These are phyloP conservation scores for Tricholoma hemisulphureum DNA, from an alignment of 768 basidiomycete species.

Conservation along the genomic window DNA sequence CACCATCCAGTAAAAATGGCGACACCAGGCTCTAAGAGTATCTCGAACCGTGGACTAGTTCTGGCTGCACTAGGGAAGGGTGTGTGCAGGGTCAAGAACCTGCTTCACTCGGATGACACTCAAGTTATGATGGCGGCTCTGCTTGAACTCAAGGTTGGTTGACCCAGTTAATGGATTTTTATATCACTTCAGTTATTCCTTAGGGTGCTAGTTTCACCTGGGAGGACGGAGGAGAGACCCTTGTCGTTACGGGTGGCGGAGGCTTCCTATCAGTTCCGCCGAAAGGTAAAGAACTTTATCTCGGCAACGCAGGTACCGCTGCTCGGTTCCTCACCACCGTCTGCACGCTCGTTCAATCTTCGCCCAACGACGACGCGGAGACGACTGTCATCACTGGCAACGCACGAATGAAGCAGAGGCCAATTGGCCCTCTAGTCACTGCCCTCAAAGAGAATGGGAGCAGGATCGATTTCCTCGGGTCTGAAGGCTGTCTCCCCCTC, in stretches of 20 bases:
- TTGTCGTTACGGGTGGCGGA: constrained; percentile 85
- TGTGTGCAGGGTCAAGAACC: constrained; percentile 82
- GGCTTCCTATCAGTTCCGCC: constrained; percentile 77
- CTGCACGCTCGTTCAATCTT: constrained; percentile 76
- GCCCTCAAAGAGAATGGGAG: constrained; percentile 83
- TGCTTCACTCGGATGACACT: constrained; percentile 96
- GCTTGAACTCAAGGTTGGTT: constrained; percentile 73
- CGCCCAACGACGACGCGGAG: constrained; percentile 36
- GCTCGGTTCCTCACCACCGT: constrained; percentile 97
- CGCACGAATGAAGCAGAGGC: constrained; percentile 97
- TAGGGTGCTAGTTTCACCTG: constrained; percentile 91
- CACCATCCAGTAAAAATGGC: constrained; percentile 68
- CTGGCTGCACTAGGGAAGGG: constrained; percentile 90
- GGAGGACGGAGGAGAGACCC: constrained; percentile 95
- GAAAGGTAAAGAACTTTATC: constrained; percentile 85
- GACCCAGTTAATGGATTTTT: constrained; percentile 2
- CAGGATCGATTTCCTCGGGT: constrained; percentile 74
- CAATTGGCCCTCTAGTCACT: constrained; percentile 92
- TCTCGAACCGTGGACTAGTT: constrained; percentile 92
- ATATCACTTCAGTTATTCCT: not conserved
- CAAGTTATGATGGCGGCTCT: constrained; percentile 99
- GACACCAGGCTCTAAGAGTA: constrained; percentile 95
- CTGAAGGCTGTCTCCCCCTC: constrained; percentile 83
- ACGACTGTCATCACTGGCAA: constrained; percentile 92
- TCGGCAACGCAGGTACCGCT: constrained; percentile 96